Evolutionary conservation across 2,329 filamentous ascomycete genomes (phyloP).

Genomic region (Pestalotiopsis sp.): DNA sequence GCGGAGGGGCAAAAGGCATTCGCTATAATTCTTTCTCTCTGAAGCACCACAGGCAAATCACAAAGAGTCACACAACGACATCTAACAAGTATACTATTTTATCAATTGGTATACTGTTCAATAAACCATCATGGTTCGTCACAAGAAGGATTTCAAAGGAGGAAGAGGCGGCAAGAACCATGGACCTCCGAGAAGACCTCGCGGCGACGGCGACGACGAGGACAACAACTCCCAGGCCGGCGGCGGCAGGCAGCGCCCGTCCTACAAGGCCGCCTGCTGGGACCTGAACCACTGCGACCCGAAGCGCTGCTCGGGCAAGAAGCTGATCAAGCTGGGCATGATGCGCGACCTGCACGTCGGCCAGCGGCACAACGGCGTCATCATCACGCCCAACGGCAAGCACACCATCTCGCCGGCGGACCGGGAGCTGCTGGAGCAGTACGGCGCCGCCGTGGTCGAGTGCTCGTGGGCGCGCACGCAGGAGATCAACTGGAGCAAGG

Average conservation of each 20-base stretch:
- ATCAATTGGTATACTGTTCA: neutral
- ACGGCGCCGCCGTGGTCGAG: conserved; percentile 94
- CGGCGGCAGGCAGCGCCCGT: conserved; percentile 40
- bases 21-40: neutral
- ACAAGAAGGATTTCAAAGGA: conserved; percentile 83
- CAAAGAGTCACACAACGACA: neutral
- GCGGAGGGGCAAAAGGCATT: neutral
- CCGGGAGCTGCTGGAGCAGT: conserved; percentile 77
- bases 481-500: conserved; percentile 88
- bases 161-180: conserved; percentile 73
- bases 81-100: neutral
- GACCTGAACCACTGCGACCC: conserved; percentile 97
- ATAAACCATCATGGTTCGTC: conserved; percentile 76
- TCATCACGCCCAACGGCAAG: conserved; percentile 95
- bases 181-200: conserved; percentile 58
- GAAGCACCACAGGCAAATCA: neutral
- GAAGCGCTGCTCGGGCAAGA: conserved; percentile 94
- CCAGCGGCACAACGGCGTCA: conserved; percentile 87
- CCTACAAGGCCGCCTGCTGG: conserved; percentile 96
- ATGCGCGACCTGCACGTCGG: conserved; percentile 93
- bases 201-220: conserved; percentile 41
- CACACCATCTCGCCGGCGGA: conserved; percentile 83
- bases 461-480: conserved; percentile 93
- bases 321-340: conserved; percentile 85
- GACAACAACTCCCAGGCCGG: conserved; percentile 35